Percentiles rank a stretch among this genome's conserved stretches.
These are phyloP conservation scores for Myxozyma melibiosi DNA, from an alignment of 805 yeast genomes.

Conservation along the genomic window DNA sequence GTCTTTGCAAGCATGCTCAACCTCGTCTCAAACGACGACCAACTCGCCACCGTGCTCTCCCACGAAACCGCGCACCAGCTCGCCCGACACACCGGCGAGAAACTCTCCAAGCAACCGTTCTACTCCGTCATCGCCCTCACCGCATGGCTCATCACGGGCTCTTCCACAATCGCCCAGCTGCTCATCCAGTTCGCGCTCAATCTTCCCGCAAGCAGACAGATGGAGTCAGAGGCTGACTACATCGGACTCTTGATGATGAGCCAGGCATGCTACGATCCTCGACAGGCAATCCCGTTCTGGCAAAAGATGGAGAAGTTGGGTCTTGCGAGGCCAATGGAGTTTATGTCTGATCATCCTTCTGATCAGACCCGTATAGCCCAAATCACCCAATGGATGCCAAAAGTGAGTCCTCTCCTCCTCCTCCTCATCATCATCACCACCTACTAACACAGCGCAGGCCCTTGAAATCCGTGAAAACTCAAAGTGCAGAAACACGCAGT, in stretches of 20 bases:
- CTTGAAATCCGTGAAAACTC: slow-evolving; percentile 12
- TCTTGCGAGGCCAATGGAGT: slow-evolving; percentile 52
- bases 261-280: slow-evolving; percentile 80
- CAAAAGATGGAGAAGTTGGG: slow-evolving; percentile 63
- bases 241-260: slow-evolving; percentile 93
- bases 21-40: slow-evolving; percentile 80
- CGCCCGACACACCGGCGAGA: slow-evolving; percentile 89
- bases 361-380: slow-evolving; percentile 70
- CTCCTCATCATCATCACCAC: not conserved
- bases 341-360: slow-evolving; percentile 88
- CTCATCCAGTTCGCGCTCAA: slow-evolving; percentile 54
- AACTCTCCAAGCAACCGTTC: slow-evolving; percentile 74
- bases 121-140: slow-evolving; percentile 57
- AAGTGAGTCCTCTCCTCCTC: slow-evolving; percentile 11
- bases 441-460: slow-evolving; percentile 7
- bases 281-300: slow-evolving; percentile 79
- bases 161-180: slow-evolving; percentile 49
- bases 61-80: slow-evolving; percentile 95
- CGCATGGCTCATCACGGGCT: slow-evolving; percentile 64
- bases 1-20: slow-evolving; percentile 78
- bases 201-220: slow-evolving; percentile 85
- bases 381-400: slow-evolving; percentile 58
- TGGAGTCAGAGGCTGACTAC: slow-evolving; percentile 96
- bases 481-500: slow-evolving; percentile 1
- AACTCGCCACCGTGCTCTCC: slow-evolving; percentile 89